Conservation (phyloP, 140 eudicot genomes). For the Senecio squalidus region DNA sequence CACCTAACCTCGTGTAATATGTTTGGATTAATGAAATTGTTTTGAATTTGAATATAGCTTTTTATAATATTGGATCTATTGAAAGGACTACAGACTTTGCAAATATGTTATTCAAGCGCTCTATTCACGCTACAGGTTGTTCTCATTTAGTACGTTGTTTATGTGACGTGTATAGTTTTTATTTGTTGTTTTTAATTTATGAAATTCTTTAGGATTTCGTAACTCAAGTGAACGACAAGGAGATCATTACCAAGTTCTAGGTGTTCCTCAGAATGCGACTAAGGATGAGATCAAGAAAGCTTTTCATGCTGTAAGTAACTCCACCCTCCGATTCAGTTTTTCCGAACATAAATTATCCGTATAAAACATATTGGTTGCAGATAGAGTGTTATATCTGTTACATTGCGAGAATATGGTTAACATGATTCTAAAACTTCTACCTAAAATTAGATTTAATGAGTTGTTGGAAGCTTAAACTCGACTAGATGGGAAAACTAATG, state of each 20-base stretch:
- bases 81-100: neutral
- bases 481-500: no score
- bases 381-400: no score
- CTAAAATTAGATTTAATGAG: no score
- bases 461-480: no score
- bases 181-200: slow-evolving; percentile 2
- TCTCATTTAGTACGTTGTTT: neutral
- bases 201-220: neutral
- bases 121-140: neutral
- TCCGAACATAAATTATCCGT: neutral
- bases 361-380: no score
- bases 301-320: neutral
- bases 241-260: neutral
- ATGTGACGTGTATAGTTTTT: neutral
- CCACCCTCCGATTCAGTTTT: neutral
- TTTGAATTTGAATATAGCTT: neutral
- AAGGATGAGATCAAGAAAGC: neutral
- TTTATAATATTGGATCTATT: neutral
- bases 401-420: no score
- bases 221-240: neutral
- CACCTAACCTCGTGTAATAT: neutral
- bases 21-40: neutral
- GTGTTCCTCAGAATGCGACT: neutral
- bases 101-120: neutral
- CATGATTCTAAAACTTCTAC: no score